phyloP scores from a whole-genome alignment of 2,329 filamentous ascomycete species.

The Fusarium siculi region DNA sequence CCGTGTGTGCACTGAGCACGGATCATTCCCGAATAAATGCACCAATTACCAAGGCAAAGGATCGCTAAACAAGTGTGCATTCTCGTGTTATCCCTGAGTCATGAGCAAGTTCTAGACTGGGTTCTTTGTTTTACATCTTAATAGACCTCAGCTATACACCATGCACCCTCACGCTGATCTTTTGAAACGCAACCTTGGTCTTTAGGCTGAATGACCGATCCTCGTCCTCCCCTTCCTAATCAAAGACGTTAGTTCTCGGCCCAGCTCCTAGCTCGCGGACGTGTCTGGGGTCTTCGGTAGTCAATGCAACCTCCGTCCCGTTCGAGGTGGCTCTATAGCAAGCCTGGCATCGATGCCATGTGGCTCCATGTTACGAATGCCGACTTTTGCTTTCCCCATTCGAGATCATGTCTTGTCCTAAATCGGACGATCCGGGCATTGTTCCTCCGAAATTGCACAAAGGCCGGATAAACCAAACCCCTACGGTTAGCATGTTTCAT shows the following conservation, averaged over 20 bases:
- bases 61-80: background rate
- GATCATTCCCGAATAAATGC: conserved; percentile 10
- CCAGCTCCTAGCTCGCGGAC: background rate
- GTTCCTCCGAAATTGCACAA: conserved; percentile 30
- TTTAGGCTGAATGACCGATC: conserved; percentile 31
- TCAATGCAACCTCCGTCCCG: conserved; percentile 19
- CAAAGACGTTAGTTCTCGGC: background rate
- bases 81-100: conserved; percentile 1
- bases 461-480: conserved; percentile 22
- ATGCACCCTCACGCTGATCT: background rate
- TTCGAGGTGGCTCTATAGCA: background rate
- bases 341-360: conserved; percentile 6
- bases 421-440: conserved; percentile 18
- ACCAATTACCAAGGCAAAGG: background rate
- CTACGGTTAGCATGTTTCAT: conserved; percentile 14
- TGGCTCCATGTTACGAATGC: conserved; percentile 13
- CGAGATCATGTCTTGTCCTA: background rate
- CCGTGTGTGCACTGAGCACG: background rate
- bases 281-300: conserved; percentile 9
- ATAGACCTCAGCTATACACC: background rate
- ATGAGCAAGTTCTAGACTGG: background rate
- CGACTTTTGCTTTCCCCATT: background rate
- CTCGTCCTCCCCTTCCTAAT: conserved; percentile 6
- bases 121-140: conserved; percentile 1
- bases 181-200: conserved; percentile 19